phyloP scores from a whole-genome alignment of 2,329 filamentous ascomycete genomes.

The Penicillium polonicum region DNA sequence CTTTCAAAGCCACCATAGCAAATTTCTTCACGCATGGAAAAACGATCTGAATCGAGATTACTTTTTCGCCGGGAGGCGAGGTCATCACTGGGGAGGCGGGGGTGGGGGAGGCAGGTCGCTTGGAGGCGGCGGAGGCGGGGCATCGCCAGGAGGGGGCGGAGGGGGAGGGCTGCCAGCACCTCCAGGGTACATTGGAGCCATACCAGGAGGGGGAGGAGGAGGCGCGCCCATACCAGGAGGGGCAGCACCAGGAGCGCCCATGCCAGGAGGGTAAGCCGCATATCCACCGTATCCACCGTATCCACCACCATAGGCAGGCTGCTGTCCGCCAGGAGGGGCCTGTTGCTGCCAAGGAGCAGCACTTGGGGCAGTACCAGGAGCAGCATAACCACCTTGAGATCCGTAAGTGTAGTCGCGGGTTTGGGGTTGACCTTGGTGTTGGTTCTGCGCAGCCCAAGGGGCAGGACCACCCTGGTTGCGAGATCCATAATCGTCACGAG shows the following conservation, averaged over 20 bases:
- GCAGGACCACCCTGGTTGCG: conserved; percentile 39
- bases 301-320: conserved; percentile 56
- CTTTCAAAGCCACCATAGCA: neutral
- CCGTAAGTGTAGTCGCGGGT: conserved; percentile 46
- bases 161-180: conserved; percentile 40
- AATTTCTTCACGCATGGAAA: neutral
- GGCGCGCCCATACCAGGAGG: conserved; percentile 45
- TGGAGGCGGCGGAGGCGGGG: conserved; percentile 47
- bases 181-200: conserved; percentile 41
- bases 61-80: neutral
- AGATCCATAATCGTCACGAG: conserved; percentile 44
- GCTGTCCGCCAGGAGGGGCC: conserved; percentile 45
- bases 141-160: conserved; percentile 42
- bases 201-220: conserved; percentile 49
- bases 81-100: conserved; percentile 45
- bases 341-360: conserved; percentile 64
- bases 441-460: conserved; percentile 37
- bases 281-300: conserved; percentile 56
- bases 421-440: conserved; percentile 47
- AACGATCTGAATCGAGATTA: conserved; percentile 21
- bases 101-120: conserved; percentile 63
- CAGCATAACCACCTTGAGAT: conserved; percentile 40
- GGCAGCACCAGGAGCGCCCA: conserved; percentile 55
- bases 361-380: conserved; percentile 45
- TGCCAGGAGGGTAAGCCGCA: conserved; percentile 44